Evolutionary conservation across 2,329 filamentous ascomycete genomes (phyloP).

Genomic region (Tolypocladium cylindrosporum): DNA sequence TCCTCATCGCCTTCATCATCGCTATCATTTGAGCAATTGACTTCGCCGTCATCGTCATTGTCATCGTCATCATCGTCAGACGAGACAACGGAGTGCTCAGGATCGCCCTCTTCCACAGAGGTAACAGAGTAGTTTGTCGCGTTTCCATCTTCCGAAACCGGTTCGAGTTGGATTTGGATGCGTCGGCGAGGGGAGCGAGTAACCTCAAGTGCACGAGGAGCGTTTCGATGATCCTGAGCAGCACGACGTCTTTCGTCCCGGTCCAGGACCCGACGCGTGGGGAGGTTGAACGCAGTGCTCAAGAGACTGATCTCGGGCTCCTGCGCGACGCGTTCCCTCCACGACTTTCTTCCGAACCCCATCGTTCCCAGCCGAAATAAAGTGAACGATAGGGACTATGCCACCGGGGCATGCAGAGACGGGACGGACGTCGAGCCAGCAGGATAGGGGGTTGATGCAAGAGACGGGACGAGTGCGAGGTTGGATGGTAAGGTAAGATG

Average conservation of each 20-base stretch:
- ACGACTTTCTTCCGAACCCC: conserved; percentile 6
- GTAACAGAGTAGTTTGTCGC: neutral
- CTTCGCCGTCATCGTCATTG: neutral
- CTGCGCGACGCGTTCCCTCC: conserved; percentile 1
- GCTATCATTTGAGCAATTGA: neutral
- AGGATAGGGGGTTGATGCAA: neutral
- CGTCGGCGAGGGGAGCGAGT: neutral
- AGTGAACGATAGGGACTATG: neutral
- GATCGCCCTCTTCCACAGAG: neutral
- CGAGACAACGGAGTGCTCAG: neutral
- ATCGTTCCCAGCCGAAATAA: conserved; percentile 1
- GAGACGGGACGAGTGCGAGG: neutral
- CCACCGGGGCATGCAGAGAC: too few relatives aligned
- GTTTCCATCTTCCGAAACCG: neutral
- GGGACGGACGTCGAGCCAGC: neutral
- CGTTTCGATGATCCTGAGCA: neutral
- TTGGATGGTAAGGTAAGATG: neutral
- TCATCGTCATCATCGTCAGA: neutral
- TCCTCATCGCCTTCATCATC: neutral
- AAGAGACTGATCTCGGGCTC: conserved; percentile 8
- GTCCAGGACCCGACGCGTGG: conserved; percentile 7
- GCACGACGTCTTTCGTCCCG: conserved; percentile 1
- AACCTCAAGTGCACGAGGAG: neutral
- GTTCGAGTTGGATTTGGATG: neutral
- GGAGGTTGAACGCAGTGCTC: conserved; percentile 9